Evolutionary conservation across 2,329 filamentous ascomycete species (phyloP).

Genomic region (Mariannaea sp.): DNA sequence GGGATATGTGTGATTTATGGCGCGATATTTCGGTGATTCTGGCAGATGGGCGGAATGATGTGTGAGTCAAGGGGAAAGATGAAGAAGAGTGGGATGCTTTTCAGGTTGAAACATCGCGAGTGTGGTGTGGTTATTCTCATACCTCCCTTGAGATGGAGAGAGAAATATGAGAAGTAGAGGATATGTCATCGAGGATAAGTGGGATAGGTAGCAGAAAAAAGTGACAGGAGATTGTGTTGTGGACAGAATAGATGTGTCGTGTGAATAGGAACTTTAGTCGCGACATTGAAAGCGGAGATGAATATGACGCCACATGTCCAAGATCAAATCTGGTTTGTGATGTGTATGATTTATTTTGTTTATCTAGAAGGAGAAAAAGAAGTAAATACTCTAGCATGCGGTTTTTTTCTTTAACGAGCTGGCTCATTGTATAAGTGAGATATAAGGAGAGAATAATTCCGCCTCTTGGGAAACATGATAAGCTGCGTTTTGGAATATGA

Average conservation of each 20-base stretch:
- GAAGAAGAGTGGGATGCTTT: slow-evolving; percentile 20
- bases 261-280: not conserved
- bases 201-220: not conserved
- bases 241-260: not conserved
- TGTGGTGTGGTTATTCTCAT: slow-evolving; percentile 10
- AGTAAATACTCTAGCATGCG: not conserved
- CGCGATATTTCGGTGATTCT: slow-evolving; percentile 19
- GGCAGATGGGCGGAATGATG: not conserved
- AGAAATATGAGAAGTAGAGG: not conserved
- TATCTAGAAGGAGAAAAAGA: too few relatives aligned
- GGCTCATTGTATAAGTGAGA: not conserved
- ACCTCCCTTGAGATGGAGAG: not conserved
- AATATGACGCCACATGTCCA: not conserved
- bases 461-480: not conserved
- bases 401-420: not conserved
- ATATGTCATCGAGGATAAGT: too few relatives aligned
- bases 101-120: slow-evolving; percentile 13
- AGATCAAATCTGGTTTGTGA: not conserved
- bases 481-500: too few relatives aligned
- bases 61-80: slow-evolving; percentile 5
- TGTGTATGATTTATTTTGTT: not conserved
- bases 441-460: too few relatives aligned
- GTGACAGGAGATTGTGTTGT: not conserved
- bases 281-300: not conserved
- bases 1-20: not conserved